Conservation (phyloP, 2,329 filamentous ascomycete species). For the Colletotrichum costaricense region DNA sequence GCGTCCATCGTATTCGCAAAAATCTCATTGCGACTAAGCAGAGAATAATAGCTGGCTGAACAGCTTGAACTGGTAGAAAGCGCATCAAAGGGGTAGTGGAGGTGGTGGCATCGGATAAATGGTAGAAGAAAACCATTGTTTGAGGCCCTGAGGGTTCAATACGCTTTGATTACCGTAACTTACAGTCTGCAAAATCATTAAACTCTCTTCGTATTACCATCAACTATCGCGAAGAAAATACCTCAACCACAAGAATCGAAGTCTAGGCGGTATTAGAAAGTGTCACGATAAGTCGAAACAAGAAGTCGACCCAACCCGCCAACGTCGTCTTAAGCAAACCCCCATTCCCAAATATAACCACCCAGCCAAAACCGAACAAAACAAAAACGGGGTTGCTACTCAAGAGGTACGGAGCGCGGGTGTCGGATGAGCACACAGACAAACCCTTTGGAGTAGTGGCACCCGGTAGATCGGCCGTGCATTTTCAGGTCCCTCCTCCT, state of each 20-base stretch:
- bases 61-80: no score
- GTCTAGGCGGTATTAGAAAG: background rate
- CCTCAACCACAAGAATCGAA: background rate
- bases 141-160: background rate
- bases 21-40: background rate
- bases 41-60: background rate
- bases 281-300: background rate
- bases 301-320: background rate
- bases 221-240: background rate
- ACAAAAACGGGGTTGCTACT: background rate
- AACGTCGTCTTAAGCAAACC: background rate
- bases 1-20: background rate
- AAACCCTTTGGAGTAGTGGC: background rate
- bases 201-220: background rate
- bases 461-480: slow-evolving; percentile 23
- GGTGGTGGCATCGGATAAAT: background rate
- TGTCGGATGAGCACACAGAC: background rate
- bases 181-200: background rate
- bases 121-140: background rate
- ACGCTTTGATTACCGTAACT: background rate
- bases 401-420: no score
- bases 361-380: background rate
- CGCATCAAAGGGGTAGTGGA: background rate
- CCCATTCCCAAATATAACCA: background rate
- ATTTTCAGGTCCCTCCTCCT: background rate